Conservation (phyloP, 1,284 basidiomycete species). For the Puccinia hordei region DNA sequence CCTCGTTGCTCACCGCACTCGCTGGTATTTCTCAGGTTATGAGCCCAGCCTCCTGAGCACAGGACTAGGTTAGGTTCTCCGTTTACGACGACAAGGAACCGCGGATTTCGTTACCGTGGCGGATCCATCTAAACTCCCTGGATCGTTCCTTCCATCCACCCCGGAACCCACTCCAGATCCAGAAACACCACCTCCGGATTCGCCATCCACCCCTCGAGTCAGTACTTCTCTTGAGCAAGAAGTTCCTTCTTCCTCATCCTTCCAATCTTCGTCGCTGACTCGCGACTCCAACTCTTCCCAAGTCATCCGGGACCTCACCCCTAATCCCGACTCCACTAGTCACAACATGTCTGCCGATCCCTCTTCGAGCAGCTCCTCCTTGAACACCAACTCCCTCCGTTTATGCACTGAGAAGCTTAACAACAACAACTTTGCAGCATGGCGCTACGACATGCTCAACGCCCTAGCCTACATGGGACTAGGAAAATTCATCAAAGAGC, state of each 20-base stretch:
- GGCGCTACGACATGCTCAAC: neutral
- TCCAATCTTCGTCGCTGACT: too few species aligned
- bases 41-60: neutral
- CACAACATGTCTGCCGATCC: too few species aligned
- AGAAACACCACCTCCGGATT: too few species aligned
- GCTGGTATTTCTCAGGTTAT: neutral
- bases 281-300: too few species aligned
- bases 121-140: neutral
- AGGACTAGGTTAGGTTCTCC: neutral
- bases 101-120: neutral
- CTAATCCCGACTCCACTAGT: too few species aligned
- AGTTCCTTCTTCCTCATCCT: too few species aligned
- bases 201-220: too few species aligned
- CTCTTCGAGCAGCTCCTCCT: too few species aligned
- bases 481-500: neutral
- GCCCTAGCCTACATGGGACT: neutral
- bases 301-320: too few species aligned
- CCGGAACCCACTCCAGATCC: neutral
- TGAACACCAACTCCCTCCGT: neutral
- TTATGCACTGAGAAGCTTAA: neutral
- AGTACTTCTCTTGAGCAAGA: too few species aligned
- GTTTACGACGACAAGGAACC: too few species aligned
- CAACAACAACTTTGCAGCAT: neutral
- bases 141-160: neutral
- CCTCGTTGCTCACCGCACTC: too few species aligned